Evolutionary conservation across 225 moss, liverwort and hornwort species (phyloP), one percentile per base, ranked within the genome.

Genomic region (Pleurozium schreberi): DNA sequence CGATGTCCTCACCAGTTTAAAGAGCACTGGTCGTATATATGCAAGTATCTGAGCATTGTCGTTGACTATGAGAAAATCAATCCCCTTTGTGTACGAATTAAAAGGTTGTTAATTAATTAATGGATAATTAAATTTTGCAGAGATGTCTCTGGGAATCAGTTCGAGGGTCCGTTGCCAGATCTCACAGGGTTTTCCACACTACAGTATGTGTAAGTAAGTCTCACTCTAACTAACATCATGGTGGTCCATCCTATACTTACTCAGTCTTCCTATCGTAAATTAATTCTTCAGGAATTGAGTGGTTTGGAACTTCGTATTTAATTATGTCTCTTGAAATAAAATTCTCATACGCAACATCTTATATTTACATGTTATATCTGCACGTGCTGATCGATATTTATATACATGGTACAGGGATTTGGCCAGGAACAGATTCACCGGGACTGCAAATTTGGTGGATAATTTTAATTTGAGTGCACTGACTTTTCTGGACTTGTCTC

Each of bases 111-210:
- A 18, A 60, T n/a, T n/a, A n/a, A n/a, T n/a, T n/a, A n/a, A n/a
- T 60, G 84, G 14, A 43, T 40, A 11, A n/a, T 22, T n/a, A n/a
- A n/a, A n/a, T n/a, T n/a, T n/a, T 79, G n/a, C 85, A 92, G 86
- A 86, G 88, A 90, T 74, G 86, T 92, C 70, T 92, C 90, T 12
- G 90, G 88, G 26, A 92, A 90, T 88, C 34, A 74, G 19, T 88
- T 88, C 25, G 79, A 18, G 31, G 92, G 86, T 9, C 6, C 8
- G 31, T 23, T 92, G 79, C 92, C 92, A 86, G 12, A 88, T 74
- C 90, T 90, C 45, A 47, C 0, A 19, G 23, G 16, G 18, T 66
- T 88, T 79, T 27, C 79, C 50, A 9, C 50, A 3, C 59, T 92
- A 43, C 59, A 19, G n/a, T 3, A 58, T 23, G 78, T 88, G 90